phyloP scores from a whole-genome alignment of 805 yeast species.

The Yamadazyma sp. region DNA sequence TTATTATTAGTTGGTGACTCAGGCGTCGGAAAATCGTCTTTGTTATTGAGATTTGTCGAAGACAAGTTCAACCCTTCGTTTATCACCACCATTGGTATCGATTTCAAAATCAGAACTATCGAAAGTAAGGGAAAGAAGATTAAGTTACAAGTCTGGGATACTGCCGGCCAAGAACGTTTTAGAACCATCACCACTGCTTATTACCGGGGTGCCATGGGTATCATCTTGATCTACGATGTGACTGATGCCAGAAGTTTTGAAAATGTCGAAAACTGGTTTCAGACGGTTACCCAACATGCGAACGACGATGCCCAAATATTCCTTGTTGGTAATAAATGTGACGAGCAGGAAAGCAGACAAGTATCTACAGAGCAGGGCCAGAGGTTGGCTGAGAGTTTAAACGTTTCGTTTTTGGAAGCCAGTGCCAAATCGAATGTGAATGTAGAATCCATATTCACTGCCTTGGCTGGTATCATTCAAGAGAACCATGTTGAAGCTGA shows the following conservation, averaged over 20 bases:
- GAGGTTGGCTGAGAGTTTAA: conserved; percentile 79
- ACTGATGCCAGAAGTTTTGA: conserved; percentile 89
- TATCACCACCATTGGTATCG: conserved; percentile 97
- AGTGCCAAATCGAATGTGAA: conserved; percentile 92
- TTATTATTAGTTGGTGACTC: conserved; percentile 92
- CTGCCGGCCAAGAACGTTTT: conserved; percentile 97
- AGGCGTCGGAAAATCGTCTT: conserved; percentile 85
- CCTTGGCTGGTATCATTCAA: conserved; percentile 82
- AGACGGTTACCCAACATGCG: conserved; percentile 95
- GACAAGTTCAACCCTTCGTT: conserved; percentile 96
- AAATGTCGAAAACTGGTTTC: conserved; percentile 91
- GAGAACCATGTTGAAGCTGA: conserved; percentile 62
- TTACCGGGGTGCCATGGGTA: conserved; percentile 89
- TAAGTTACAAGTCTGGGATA: conserved; percentile 95
- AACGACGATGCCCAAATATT: conserved; percentile 93
- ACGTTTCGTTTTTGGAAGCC: conserved; percentile 91
- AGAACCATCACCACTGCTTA: conserved; percentile 93
- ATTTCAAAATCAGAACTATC: conserved; percentile 94
- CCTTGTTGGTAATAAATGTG: conserved; percentile 94
- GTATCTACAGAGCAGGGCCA: conserved; percentile 91
- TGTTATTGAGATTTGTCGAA: conserved; percentile 88
- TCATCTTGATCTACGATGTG: conserved; percentile 79
- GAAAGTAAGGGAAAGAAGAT: conserved; percentile 91
- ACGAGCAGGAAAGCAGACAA: conserved; percentile 82
- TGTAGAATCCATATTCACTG: conserved; percentile 89